Conservation (phyloP, 805 yeast species). For the Cyberlindnera petersonii region DNA sequence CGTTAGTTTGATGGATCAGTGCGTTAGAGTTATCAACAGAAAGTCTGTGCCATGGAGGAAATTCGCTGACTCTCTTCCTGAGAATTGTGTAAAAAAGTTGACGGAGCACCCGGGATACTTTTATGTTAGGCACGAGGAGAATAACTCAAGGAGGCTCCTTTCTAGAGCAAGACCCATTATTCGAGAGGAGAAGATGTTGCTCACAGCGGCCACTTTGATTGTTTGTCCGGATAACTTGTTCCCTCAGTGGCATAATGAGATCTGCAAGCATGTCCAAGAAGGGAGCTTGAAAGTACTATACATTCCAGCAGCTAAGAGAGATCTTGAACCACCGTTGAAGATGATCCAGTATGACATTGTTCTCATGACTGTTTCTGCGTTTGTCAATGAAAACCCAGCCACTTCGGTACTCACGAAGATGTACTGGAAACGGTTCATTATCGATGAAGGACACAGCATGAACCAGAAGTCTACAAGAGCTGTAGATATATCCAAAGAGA, state of each 20-base stretch:
- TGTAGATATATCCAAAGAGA: conserved; percentile 43
- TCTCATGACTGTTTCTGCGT: conserved; percentile 43
- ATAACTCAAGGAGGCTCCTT: conserved; percentile 16
- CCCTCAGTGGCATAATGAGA: conserved; percentile 61
- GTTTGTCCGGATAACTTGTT: conserved; percentile 65
- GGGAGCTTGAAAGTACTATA: conserved; percentile 36
- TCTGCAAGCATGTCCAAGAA: conserved; percentile 48
- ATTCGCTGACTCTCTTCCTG: conserved; percentile 42
- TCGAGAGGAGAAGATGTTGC: conserved; percentile 31
- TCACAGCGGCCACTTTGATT: conserved; percentile 53
- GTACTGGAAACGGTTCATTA: conserved; percentile 65
- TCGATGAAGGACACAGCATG: conserved; percentile 76
- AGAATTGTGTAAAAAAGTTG: conserved; percentile 35
- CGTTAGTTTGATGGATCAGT: conserved; percentile 34
- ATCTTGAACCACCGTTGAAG: conserved; percentile 30
- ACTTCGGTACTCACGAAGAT: conserved; percentile 37
- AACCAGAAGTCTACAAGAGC: conserved; percentile 47
- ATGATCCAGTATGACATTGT: conserved; percentile 49
- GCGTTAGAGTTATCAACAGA: conserved; percentile 40
- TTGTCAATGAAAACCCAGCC: conserved; percentile 37
- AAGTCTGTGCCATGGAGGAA: conserved; percentile 58
- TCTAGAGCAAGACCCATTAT: conserved; percentile 19
- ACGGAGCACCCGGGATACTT: conserved; percentile 43
- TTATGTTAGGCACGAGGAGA: conserved; percentile 26
- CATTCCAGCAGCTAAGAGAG: conserved; percentile 16